phyloP scores from a whole-genome alignment of 2,329 filamentous ascomycete species.

The Fusarium anguioides region DNA sequence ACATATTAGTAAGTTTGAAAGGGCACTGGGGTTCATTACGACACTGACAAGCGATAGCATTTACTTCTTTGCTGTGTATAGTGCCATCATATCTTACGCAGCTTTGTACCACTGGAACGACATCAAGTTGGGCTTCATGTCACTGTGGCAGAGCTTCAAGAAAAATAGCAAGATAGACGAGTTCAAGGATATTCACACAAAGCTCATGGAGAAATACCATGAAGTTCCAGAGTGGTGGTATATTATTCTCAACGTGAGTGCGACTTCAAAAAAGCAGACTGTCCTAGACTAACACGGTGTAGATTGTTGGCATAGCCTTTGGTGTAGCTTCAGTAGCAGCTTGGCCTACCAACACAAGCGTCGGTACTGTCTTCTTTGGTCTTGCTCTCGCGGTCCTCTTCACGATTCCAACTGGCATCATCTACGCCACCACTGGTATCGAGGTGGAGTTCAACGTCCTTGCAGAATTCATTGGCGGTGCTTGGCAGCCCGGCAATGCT shows the following conservation, averaged over 20 bases:
- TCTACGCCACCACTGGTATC: slow-evolving; percentile 57
- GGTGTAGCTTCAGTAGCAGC: slow-evolving; percentile 51
- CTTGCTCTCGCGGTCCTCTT: slow-evolving; percentile 56
- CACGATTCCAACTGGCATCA: slow-evolving; percentile 58
- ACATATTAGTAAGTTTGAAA: slow-evolving; percentile 26
- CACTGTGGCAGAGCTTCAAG: slow-evolving; percentile 28
- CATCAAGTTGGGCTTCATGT: slow-evolving; percentile 48
- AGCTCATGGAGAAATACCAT: slow-evolving; percentile 56
- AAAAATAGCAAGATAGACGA: slow-evolving; percentile 12
- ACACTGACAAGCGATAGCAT: background rate
- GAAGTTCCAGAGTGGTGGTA: slow-evolving; percentile 64
- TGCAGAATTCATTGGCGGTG: slow-evolving; percentile 60
- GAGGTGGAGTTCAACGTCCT: slow-evolving; percentile 59
- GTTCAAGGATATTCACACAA: slow-evolving; percentile 56
- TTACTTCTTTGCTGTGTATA: slow-evolving; percentile 46
- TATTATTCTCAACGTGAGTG: slow-evolving; percentile 35
- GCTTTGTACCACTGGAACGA: slow-evolving; percentile 50
- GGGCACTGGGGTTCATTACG: fast-evolving
- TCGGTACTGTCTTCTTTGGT: slow-evolving; percentile 58
- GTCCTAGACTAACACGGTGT: background rate
- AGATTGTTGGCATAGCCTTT: slow-evolving; percentile 48
- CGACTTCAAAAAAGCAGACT: fast-evolving
- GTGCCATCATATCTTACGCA: slow-evolving; percentile 51
- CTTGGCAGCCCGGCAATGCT: slow-evolving; percentile 56
- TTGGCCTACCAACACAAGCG: slow-evolving; percentile 57